These are phyloP conservation scores for Epithemia pelagica DNA, from an alignment of 108 stramenopile genomes.

Conservation along the genomic window DNA sequence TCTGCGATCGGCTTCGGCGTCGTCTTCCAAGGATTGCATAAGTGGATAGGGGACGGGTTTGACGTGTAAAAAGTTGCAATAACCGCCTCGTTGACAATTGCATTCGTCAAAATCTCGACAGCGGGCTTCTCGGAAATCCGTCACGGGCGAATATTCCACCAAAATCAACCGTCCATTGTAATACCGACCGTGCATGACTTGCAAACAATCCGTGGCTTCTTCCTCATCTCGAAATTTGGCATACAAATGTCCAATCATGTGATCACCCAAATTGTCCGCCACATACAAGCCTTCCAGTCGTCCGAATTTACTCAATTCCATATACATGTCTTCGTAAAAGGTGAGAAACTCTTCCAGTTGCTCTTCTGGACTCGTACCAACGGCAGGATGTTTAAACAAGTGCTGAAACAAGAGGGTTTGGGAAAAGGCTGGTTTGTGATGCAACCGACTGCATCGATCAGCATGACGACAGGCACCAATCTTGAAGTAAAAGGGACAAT, in stretches of 20 bases:
- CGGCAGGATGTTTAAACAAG: slow-evolving; percentile 85
- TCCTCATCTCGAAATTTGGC: slow-evolving; percentile 94
- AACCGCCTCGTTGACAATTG: slow-evolving; percentile 80
- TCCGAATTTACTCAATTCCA: slow-evolving; percentile 92
- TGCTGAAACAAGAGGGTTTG: slow-evolving; percentile 95
- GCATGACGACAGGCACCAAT: slow-evolving; percentile 97
- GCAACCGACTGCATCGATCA: slow-evolving; percentile 90
- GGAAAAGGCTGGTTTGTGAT: slow-evolving; percentile 92
- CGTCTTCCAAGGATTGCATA: slow-evolving; percentile 68
- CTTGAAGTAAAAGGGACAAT: slow-evolving; percentile 99
- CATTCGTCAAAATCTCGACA: slow-evolving; percentile 92
- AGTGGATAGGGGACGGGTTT: slow-evolving; percentile 72
- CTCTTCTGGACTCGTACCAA: slow-evolving; percentile 37
- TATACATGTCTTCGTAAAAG: slow-evolving; percentile 71
- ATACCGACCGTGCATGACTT: slow-evolving; percentile 85
- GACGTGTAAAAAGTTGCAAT: slow-evolving; percentile 98
- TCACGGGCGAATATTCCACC: slow-evolving; percentile 93
- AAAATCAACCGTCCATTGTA: slow-evolving; percentile 87
- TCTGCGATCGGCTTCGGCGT: slow-evolving; percentile 48
- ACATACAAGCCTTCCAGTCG: slow-evolving; percentile 90
- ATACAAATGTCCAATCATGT: slow-evolving; percentile 96
- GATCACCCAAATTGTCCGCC: slow-evolving; percentile 97
- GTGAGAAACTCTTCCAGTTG: slow-evolving; percentile 78
- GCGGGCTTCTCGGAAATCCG: slow-evolving; percentile 92
- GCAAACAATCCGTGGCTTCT: slow-evolving; percentile 86